Base-by-base conservation (phyloP, 1,284 basidiomycete genomes). In the Afroboletus lepidellus region DNA sequence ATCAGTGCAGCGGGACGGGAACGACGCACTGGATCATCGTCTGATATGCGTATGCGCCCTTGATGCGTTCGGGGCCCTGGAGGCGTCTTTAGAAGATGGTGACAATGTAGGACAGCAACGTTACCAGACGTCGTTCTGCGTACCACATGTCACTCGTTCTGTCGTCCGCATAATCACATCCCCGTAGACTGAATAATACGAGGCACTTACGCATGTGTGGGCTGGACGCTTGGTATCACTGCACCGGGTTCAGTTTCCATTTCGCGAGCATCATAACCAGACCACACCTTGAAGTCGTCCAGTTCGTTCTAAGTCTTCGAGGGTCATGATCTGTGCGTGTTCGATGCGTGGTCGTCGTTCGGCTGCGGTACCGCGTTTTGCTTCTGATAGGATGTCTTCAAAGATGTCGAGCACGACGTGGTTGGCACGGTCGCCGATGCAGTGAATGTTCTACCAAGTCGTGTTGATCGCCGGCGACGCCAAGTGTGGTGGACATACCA, bases 171-270 rank as follows among this genome's bases (percentile, higher is more conserved):
- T 33, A 7, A 25, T 42, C 38, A 43, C 50, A 30, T 41, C 2
- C 8, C 9, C 13, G 8, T 6, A 30, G n/a, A 5, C 1, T 9
- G 7, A 41, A 29, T 4, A 27, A 37, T 25, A 23, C 5, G 18
- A 32, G 18, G 4, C 15, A 69, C 83, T 72, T 66, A 89, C 85
- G 80, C 92, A 67, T 98, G 94, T 1, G 92, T 96, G 0, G 95
- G 94, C 64, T 98, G 95, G 23, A 95, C 91, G 58, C 93, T 95
- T 2, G 90, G 81, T 60, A 97, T 91, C 16, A 97, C 90, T 93
- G 43, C 30, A 12, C 49, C 43, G n/a, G 15, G 29, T 25, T 38
- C 51, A 44, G 50, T n/a, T 43, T 20, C 3, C 3, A 20, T 23
- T 30, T 9, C 9, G n/a, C 16, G 5, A 34, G 18, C 11, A 51